A percentile compares a stretch with the other conserved stretches of the same genome.
Evolutionary conservation across 306 rosid genomes (phyloP).

Genomic region (Notholithocarpus densiflorus): DNA sequence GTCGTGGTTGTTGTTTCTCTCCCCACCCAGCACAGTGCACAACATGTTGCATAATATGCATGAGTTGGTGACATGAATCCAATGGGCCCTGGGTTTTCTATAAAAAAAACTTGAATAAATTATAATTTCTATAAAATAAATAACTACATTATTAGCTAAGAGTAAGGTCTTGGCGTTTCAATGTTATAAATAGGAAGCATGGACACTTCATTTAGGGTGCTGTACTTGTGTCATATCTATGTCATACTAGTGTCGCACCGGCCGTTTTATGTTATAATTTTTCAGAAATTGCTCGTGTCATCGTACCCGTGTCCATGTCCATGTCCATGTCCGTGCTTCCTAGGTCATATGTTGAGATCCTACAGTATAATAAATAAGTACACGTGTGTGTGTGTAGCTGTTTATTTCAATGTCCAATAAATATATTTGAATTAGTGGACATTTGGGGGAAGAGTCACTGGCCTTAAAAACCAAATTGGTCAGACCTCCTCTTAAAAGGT

Average conservation of each 20-base stretch:
- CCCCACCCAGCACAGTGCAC: neutral
- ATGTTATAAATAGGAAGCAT: no score
- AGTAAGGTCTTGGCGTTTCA: neutral
- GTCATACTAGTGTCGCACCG: fast-evolving
- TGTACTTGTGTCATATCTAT: no score
- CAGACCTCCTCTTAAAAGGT: neutral
- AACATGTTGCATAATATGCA: neutral
- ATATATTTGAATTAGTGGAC: neutral
- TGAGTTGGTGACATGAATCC: neutral
- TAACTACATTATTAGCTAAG: neutral
- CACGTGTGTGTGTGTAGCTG: neutral
- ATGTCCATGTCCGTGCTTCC: no score
- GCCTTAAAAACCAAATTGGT: neutral
- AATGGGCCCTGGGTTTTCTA: neutral
- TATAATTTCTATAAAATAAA: neutral
- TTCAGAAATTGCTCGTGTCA: no score
- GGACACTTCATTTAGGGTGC: no score
- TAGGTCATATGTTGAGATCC: neutral
- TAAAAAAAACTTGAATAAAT: neutral
- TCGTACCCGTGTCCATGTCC: no score
- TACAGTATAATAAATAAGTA: neutral
- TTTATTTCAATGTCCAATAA: neutral
- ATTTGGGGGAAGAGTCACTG: neutral
- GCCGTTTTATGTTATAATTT: no score
- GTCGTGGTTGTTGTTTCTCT: neutral